These are phyloP conservation scores for Alternaria arbusti DNA, from an alignment of 2,329 filamentous ascomycete genomes.

Conservation along the genomic window DNA sequence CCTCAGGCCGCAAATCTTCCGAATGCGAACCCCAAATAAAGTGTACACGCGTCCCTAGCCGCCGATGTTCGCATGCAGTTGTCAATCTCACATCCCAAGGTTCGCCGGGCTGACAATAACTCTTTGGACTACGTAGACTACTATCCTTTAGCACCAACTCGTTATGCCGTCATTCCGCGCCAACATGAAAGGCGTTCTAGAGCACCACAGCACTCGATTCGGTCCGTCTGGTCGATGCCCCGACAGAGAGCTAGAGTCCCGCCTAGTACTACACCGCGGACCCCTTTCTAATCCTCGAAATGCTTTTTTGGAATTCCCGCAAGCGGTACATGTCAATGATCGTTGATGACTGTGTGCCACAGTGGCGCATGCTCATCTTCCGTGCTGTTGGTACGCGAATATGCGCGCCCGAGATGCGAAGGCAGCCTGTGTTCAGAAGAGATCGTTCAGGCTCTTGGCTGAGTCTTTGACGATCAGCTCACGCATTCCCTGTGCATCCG, in stretches of 20 bases:
- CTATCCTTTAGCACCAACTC: background rate
- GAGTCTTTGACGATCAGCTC: slow-evolving; percentile 92
- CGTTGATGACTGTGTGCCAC: slow-evolving; percentile 47
- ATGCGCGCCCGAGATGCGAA: background rate
- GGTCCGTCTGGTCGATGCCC: slow-evolving; percentile 10
- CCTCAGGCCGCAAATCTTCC: slow-evolving; percentile 16
- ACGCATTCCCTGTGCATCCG: slow-evolving; percentile 76
- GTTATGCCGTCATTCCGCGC: background rate
- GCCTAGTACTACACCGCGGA: slow-evolving; percentile 18
- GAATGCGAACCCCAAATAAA: slow-evolving; percentile 14
- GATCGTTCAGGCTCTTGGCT: slow-evolving; percentile 86
- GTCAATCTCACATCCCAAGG: slow-evolving; percentile 1
- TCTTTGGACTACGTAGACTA: slow-evolving; percentile 3
- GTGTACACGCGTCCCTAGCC: slow-evolving; percentile 14
- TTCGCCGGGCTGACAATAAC: background rate
- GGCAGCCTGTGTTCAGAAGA: slow-evolving; percentile 63
- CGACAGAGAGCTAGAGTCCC: slow-evolving; percentile 13
- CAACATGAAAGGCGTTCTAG: background rate
- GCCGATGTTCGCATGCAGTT: slow-evolving; percentile 10
- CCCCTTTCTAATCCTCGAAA: slow-evolving; percentile 8
- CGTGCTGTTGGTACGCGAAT: slow-evolving; percentile 6
- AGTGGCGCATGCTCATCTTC: slow-evolving; percentile 39
- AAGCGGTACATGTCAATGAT: slow-evolving; percentile 21
- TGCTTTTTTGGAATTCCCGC: slow-evolving; percentile 21
- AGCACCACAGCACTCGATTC: slow-evolving; percentile 3